A percentile compares a stretch with the other conserved stretches of the same genome.
Conservation (phyloP, 2,329 filamentous ascomycete genomes). For the Kalmusia sp. region DNA sequence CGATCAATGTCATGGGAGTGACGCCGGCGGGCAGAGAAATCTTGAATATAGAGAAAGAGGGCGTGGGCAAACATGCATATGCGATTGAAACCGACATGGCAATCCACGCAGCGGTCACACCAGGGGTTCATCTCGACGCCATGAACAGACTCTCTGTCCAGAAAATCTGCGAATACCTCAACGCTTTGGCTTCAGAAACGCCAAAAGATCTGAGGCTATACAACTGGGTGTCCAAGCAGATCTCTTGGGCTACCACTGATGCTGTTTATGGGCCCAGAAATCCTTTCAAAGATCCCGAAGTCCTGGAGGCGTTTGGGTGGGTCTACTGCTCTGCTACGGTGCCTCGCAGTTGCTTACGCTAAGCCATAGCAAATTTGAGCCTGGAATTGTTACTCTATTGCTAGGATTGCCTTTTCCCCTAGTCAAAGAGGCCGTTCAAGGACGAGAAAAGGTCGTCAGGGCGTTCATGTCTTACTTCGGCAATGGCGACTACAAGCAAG, state of each 20-base stretch:
- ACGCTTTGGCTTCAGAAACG: conserved; percentile 5
- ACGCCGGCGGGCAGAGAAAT: conserved; percentile 39
- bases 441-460: conserved; percentile 40
- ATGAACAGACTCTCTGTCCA: conserved; percentile 45
- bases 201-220: conserved; percentile 9
- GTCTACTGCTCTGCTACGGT: not conserved
- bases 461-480: conserved; percentile 49
- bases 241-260: conserved; percentile 45
- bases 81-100: conserved; percentile 36
- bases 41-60: conserved; percentile 40
- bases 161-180: conserved; percentile 26
- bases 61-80: conserved; percentile 40
- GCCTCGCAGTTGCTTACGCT: no score
- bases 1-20: conserved; percentile 39
- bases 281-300: conserved; percentile 40
- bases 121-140: conserved; percentile 41
- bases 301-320: conserved; percentile 26
- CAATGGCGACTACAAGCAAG: conserved; percentile 39
- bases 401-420: conserved; percentile 21
- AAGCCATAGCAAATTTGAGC: no score
- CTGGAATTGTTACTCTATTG: no score
- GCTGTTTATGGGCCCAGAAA: conserved; percentile 50
- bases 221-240: conserved; percentile 34
- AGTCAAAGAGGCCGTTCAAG: conserved; percentile 33
- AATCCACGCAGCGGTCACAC: conserved; percentile 38